Percentiles rank a stretch among this genome's conserved stretches.
phyloP scores from a whole-genome alignment of 176 grass and related monocot genomes.

The Leersia perrieri region DNA sequence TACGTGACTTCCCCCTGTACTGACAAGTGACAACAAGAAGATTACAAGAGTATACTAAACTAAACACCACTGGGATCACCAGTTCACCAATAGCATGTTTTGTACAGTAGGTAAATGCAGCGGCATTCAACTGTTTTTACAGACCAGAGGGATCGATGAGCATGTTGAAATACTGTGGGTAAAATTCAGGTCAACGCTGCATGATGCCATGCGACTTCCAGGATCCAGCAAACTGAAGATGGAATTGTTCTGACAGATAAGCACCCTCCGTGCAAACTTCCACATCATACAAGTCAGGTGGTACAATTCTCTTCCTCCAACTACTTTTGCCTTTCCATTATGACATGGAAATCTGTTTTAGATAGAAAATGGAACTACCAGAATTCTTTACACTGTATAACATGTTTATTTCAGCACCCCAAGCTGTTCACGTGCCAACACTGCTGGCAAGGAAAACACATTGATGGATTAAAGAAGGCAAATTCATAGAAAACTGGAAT shows the following conservation, averaged over 20 bases:
- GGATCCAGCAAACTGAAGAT: background rate
- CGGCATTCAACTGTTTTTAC: no score
- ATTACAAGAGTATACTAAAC: no score
- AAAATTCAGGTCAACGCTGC: background rate
- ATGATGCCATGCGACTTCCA: background rate
- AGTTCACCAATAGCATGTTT: no score
- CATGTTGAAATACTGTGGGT: no score
- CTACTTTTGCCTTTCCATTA: background rate
- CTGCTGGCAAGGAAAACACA: background rate
- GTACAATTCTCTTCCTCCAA: background rate
- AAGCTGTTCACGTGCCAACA: background rate
- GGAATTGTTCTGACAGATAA: background rate
- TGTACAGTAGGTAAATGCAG: no score
- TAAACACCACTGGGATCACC: no score
- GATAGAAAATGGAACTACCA: background rate
- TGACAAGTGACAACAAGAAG: no score
- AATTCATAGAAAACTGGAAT: background rate
- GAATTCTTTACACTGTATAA: background rate
- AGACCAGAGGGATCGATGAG: no score
- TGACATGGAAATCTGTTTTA: background rate
- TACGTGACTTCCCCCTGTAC: no score
- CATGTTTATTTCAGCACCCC: background rate
- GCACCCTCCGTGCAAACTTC: background rate
- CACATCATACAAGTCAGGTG: background rate
- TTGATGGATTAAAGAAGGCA: background rate